Base-by-base conservation (phyloP, 2,329 filamentous ascomycete species). In the Phyllosticta citrichinensis region DNA sequence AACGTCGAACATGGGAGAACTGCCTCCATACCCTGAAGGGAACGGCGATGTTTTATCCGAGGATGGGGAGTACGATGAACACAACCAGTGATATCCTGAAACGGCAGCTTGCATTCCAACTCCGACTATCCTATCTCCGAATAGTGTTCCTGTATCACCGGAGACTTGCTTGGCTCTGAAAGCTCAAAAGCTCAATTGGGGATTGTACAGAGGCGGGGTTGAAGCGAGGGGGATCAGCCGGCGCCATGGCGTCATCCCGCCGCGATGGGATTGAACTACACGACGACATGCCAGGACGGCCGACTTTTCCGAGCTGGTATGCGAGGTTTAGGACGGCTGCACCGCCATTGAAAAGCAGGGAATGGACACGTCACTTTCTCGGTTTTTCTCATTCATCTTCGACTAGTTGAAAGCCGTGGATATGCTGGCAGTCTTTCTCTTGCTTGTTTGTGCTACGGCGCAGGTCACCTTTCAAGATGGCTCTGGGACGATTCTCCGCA, bases 401-500 rank as follows among this genome's bases (percentile, higher is more conserved):
- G 56, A 25, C 19, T 11, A 47, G 40, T 47, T n/a, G 14, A 25
- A 40, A 33, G 19, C 25, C 19, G 54, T 60, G 57, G 55, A 51
- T 10, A 6, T 24, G 11, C 17, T 60, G 4, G 27, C 22, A 5
- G 9, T 61, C 33, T 54, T 54, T 53, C 25, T 11, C 25, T 20
- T 33, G 14, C 10, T 30, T 5, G 27, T 25, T 11, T 5, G 33
- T 22, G 54, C 30, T 17, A 40, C 3, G 12, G 58, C 52, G 19
- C 53, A 61, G 17, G 40, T 61, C 9, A 61, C 47, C n/a, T 56
- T 51, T 50, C 58, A 61, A n/a, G 54, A 61, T 30, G n/a, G n/a
- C n/a, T 61, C 58, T 40, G 47, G 25, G 4, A 61, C 73, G 2
- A 69, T 70, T 35, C 65, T 80, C 1, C 71, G 77, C 35, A 69